Evolutionary conservation across 106 monocot genomes (phyloP).

Genomic region (Allium cepa): DNA sequence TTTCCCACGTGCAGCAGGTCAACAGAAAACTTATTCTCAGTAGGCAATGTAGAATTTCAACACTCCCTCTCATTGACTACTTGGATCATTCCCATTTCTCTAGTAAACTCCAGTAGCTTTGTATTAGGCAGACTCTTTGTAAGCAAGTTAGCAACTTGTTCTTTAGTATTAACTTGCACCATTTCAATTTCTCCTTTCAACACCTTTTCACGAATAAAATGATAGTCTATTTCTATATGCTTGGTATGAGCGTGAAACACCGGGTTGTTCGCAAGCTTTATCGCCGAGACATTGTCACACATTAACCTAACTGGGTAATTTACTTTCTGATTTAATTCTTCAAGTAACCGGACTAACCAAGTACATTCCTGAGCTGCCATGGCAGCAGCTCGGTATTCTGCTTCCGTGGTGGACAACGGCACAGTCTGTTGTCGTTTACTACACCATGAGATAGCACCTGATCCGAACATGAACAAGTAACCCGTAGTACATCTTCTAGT

Average conservation of each 20-base stretch:
- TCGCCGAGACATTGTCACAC: background rate
- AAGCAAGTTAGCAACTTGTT: conserved; percentile 5
- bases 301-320: background rate
- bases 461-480: background rate
- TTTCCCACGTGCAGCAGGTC: too few species aligned
- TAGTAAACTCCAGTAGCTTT: too few species aligned
- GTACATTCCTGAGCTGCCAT: too few species aligned
- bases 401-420: background rate
- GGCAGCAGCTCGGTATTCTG: background rate
- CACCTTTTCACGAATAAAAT: conserved; percentile 4
- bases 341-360: too few species aligned
- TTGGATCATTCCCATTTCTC: too few species aligned
- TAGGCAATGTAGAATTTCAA: too few species aligned
- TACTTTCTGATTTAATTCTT: background rate
- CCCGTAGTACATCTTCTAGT: background rate
- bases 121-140: background rate
- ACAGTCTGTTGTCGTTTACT: background rate
- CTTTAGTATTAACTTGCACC: background rate
- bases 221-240: conserved; percentile 1
- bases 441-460: background rate
- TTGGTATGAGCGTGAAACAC: conserved; percentile 1
- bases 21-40: too few species aligned
- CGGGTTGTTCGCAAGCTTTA: background rate
- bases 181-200: background rate
- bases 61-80: too few species aligned